A percentile compares a stretch with the other conserved stretches of the same genome.
Evolutionary conservation across 2,329 filamentous ascomycete species (phyloP).

Genomic region (Ophiostoma perfectum): DNA sequence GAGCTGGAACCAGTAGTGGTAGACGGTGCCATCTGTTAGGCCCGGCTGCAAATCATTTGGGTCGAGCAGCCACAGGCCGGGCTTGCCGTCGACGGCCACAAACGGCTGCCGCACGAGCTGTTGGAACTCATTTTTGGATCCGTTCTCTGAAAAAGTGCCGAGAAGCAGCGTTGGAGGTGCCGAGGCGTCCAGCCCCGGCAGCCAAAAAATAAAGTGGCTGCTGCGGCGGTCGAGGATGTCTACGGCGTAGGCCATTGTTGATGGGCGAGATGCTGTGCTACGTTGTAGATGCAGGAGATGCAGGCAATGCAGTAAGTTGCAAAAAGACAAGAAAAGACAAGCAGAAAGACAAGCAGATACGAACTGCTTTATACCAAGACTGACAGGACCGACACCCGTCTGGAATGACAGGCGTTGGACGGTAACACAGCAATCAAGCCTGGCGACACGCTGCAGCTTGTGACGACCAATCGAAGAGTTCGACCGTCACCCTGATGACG

Average conservation of each 20-base stretch:
- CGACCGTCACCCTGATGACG: background rate
- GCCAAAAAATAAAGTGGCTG: constrained; percentile 28
- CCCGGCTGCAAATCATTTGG: constrained; percentile 19
- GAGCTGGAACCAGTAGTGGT: background rate
- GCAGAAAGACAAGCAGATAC: background rate
- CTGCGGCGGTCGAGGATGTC: constrained; percentile 25
- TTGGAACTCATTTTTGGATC: background rate
- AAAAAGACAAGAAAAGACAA: background rate
- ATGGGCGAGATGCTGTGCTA: background rate
- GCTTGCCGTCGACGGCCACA: constrained; percentile 39
- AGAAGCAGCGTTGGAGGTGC: constrained; percentile 18
- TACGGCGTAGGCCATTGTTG: constrained; percentile 16
- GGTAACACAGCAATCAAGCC: background rate
- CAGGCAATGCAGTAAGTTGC: no score
- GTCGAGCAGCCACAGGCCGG: constrained; percentile 41
- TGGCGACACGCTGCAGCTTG: background rate
- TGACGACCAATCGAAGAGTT: background rate
- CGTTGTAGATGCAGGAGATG: background rate
- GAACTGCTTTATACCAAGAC: background rate
- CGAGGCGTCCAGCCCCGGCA: constrained; percentile 22
- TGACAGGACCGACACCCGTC: background rate
- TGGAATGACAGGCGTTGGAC: constrained; percentile 1
- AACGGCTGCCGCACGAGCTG: constrained; percentile 31
- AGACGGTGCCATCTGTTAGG: background rate
- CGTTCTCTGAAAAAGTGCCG: background rate